Percentiles rank a stretch among this genome's conserved stretches.
Evolutionary conservation across 768 basidiomycete genomes (phyloP).

Genomic region (Podaxis sp.): DNA sequence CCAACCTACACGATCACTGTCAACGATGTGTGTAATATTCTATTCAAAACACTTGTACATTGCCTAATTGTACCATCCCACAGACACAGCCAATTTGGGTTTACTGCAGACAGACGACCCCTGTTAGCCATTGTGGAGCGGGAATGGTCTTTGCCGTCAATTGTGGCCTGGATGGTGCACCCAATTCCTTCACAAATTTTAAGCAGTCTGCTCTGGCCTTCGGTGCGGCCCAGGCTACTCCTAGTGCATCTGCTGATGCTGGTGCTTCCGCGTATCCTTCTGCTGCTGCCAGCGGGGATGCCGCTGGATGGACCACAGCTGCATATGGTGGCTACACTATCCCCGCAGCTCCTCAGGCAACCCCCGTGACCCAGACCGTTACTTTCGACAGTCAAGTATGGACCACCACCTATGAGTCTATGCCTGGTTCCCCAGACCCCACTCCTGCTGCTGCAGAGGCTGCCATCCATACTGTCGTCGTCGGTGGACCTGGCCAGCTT

Average conservation of each 20-base stretch:
- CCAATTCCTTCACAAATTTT: constrained; percentile 61
- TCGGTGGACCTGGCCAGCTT: constrained; percentile 46
- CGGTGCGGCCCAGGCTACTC: constrained; percentile 44
- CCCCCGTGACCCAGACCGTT: constrained; percentile 43
- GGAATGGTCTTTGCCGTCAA: constrained; percentile 71
- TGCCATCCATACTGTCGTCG: constrained; percentile 46
- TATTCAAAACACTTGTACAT: neutral
- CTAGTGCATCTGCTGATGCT: constrained; percentile 27
- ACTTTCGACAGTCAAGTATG: constrained; percentile 39
- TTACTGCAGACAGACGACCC: constrained; percentile 50
- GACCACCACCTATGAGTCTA: constrained; percentile 57
- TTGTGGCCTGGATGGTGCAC: constrained; percentile 46
- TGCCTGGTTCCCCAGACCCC: constrained; percentile 47
- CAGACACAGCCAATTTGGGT: constrained; percentile 58
- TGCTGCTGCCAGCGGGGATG: constrained; percentile 7
- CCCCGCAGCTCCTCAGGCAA: constrained; percentile 41
- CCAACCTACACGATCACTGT: constrained; percentile 52
- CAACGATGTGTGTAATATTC: constrained; percentile 30
- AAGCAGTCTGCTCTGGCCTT: constrained; percentile 51
- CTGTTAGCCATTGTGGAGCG: constrained; percentile 52
- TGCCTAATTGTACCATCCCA: neutral
- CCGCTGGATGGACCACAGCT: constrained; percentile 31
- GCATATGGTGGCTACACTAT: constrained; percentile 48
- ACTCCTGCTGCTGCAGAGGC: constrained; percentile 47
- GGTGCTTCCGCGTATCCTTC: constrained; percentile 14